Evolutionary conservation across 1,284 basidiomycete species (phyloP), one percentile per base, ranked within the genome.

Genomic region (Golubevia sp.): DNA sequence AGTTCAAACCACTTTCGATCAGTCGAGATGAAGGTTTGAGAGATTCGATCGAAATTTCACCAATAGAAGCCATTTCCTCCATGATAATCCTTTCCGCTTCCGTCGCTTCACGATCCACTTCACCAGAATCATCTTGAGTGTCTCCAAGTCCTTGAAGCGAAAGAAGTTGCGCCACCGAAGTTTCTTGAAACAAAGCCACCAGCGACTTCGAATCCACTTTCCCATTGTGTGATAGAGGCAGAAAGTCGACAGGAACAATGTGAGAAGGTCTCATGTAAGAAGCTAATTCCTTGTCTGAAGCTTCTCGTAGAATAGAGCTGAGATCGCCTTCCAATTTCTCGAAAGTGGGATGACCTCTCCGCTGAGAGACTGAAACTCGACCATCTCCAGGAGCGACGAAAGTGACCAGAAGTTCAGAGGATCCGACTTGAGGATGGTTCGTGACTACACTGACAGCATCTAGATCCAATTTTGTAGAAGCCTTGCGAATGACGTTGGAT

Each of bases 191-290:
- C 50, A 87, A 64, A 4, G 75, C 70, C 1, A 78, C 63, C 15
- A 88, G 78, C 5, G 82, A 70, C 67, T 88, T 88, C 49, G 71
- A 74, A 60, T 88, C 87, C 0, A 85, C 78, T 76, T 88, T 88
- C 25, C 87, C 87, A 64, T 88, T 88, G 15, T 83, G 71, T 71
- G 83, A 88, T 61, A 88, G 67, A 3, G 87, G 87, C 61, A 88
- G 84, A 80, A 85, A 88, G 62, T 74, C 81, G 20, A 88, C 78
- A 3, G 86, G 86, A 48, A 88, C 82, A 61, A 88, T 84, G 68
- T 87, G 86, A 60, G 86, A 85, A 13, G 87, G 87, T 7, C 87
- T 85, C 87, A 88, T 88, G 64, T 88, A 88, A 59, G 84, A 86
- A 6, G 87, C 85, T 0, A 88, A 80, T 68, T 86, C 86, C 23